These are phyloP conservation scores for Pythium scleroteichum DNA, from an alignment of 352 stramenopile species.

Conservation along the genomic window DNA sequence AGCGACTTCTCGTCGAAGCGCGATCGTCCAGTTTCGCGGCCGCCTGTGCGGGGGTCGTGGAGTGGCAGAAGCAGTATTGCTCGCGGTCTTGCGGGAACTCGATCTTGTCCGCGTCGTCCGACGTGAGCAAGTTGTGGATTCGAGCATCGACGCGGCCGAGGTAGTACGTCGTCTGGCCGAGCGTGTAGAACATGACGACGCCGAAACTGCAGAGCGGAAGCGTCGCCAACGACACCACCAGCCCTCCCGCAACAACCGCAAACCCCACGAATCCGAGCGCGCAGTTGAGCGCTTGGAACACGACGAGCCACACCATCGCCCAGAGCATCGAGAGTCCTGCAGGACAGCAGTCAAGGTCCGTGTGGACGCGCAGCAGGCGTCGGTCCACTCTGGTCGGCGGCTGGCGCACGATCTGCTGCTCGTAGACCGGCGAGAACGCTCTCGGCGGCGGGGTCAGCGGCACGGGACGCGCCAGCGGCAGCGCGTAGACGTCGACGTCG, in stretches of 20 bases:
- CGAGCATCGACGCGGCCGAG: slow-evolving; percentile 41
- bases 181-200: slow-evolving; percentile 30
- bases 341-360: slow-evolving; percentile 7
- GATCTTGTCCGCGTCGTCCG: slow-evolving; percentile 21
- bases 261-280: slow-evolving; percentile 23
- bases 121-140: slow-evolving; percentile 53
- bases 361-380: not conserved
- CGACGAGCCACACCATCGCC: not conserved
- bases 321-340: slow-evolving; percentile 16
- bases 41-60: slow-evolving; percentile 14
- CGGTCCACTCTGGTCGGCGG: no score
- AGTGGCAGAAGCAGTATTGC: slow-evolving; percentile 39
- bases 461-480: slow-evolving; percentile 2
- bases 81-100: slow-evolving; percentile 30
- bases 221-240: slow-evolving; percentile 31
- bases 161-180: not conserved
- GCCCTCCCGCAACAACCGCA: slow-evolving; percentile 23
- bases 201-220: slow-evolving; percentile 63
- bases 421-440: slow-evolving; percentile 1
- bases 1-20: slow-evolving; percentile 35
- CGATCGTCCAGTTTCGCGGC: slow-evolving; percentile 15
- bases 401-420: slow-evolving; percentile 1
- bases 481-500: slow-evolving; percentile 8
- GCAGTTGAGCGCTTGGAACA: slow-evolving; percentile 28
- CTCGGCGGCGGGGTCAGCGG: not conserved